Percentiles rank a stretch among this genome's conserved stretches.
Evolutionary conservation across 768 basidiomycete genomes (phyloP).

Genomic region (Cystobasidium onofrii): DNA sequence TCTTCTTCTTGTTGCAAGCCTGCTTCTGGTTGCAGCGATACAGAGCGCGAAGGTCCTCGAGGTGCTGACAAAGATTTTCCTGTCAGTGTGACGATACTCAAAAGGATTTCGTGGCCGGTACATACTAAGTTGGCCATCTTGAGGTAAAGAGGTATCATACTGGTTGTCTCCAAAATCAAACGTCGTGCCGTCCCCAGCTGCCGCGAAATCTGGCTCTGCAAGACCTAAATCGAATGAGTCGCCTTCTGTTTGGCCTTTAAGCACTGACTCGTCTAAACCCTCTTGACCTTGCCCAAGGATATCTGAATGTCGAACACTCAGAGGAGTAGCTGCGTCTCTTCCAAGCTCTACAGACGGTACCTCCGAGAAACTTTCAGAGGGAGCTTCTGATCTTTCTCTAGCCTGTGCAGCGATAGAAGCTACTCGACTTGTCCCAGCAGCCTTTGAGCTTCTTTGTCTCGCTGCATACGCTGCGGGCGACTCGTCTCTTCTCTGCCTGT

Average conservation of each 20-base stretch:
- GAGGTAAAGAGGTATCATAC: not conserved
- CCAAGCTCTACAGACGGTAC: slow-evolving; percentile 21
- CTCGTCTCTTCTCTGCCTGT: slow-evolving; percentile 48
- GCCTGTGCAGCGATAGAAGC: slow-evolving; percentile 43
- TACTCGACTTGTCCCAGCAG: slow-evolving; percentile 18
- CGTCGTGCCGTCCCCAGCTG: slow-evolving; percentile 1
- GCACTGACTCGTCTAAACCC: not conserved
- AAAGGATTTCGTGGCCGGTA: too few relatives aligned
- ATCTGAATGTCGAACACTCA: not conserved
- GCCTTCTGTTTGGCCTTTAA: not conserved
- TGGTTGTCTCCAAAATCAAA: slow-evolving; percentile 6
- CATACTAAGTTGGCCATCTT: slow-evolving; percentile 20
- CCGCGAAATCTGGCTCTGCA: not conserved
- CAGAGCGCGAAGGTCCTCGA: not conserved
- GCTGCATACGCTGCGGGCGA: not conserved
- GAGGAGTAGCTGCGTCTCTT: slow-evolving; percentile 19
- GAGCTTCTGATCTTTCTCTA: slow-evolving; percentile 41
- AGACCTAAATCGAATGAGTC: not conserved
- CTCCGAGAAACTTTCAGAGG: not conserved
- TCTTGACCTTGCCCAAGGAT: not conserved
- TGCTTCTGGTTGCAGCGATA: not conserved
- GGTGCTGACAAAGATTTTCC: slow-evolving; percentile 12
- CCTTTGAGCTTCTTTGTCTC: not conserved
- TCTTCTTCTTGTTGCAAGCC: not conserved
- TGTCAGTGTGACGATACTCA: too few relatives aligned